These are phyloP conservation scores for Corchorus capsularis DNA, from an alignment of 345 rosid genomes.

Conservation along the genomic window DNA sequence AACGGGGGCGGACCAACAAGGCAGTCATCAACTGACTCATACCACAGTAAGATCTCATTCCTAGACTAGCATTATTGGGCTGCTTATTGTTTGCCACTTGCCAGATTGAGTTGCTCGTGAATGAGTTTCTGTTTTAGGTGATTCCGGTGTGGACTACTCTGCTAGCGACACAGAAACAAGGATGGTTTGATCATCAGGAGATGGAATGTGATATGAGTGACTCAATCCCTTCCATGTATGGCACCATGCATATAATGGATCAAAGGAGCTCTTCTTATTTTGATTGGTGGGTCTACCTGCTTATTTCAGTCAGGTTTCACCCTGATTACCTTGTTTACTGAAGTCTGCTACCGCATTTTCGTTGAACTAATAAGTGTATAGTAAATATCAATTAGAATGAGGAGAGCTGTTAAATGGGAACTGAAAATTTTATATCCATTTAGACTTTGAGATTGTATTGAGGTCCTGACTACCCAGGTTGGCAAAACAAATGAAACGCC, in stretches of 20 bases:
- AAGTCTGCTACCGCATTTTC: constrained; percentile 18
- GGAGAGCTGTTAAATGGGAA: neutral
- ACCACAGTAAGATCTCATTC: constrained; percentile 44
- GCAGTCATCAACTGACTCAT: constrained; percentile 47
- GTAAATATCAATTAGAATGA: constrained; percentile 1
- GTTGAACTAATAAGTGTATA: constrained; percentile 25
- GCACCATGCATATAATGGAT: neutral
- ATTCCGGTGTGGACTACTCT: constrained; percentile 57
- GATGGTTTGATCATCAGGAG: constrained; percentile 27
- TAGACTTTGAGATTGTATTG: neutral
- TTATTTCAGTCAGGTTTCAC: constrained; percentile 41
- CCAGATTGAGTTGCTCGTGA: constrained; percentile 4
- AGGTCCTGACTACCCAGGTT: constrained; percentile 31
- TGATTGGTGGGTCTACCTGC: constrained; percentile 34
- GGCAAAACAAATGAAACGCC: constrained; percentile 27
- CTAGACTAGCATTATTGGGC: neutral
- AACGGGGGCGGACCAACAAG: constrained; percentile 40
- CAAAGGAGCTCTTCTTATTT: constrained; percentile 3
- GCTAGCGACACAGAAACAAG: constrained; percentile 25
- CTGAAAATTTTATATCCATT: constrained; percentile 8
- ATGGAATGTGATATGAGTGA: constrained; percentile 25
- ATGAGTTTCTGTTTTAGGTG: constrained; percentile 48
- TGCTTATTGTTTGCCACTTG: neutral
- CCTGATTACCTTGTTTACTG: constrained; percentile 22
- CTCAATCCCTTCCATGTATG: constrained; percentile 17